Conservation (phyloP, 2,329 filamentous ascomycete species). For the Penicillium crustosum region DNA sequence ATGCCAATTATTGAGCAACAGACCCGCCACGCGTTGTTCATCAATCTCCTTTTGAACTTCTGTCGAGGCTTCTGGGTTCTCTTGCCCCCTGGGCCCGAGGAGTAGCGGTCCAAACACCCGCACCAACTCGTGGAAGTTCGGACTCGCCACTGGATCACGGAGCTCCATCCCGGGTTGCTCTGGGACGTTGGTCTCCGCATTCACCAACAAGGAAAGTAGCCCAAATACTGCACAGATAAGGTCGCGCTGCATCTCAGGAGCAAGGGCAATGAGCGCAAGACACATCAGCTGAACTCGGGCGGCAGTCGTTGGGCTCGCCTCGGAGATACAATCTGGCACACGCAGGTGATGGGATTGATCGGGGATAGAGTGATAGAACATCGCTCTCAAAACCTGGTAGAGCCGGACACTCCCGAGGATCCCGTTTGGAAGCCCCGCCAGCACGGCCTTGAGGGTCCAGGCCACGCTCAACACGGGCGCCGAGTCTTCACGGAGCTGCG, state of each 20-base stretch:
- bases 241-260: slow-evolving; percentile 40
- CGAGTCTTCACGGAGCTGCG: slow-evolving; percentile 21
- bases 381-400: slow-evolving; percentile 32
- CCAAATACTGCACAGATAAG: slow-evolving; percentile 45
- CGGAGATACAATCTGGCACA: slow-evolving; percentile 23
- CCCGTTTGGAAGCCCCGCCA: slow-evolving; percentile 41
- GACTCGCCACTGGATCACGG: slow-evolving; percentile 21
- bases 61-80: slow-evolving; percentile 10
- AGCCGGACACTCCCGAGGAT: slow-evolving; percentile 40
- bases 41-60: slow-evolving; percentile 28
- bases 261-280: slow-evolving; percentile 39
- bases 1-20: slow-evolving; percentile 40
- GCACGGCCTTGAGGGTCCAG: slow-evolving; percentile 36
- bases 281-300: slow-evolving; percentile 36
- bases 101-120: slow-evolving; percentile 37
- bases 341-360: slow-evolving; percentile 11
- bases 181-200: slow-evolving; percentile 20
- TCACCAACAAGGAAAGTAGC: slow-evolving; percentile 33
- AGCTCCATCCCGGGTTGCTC: slow-evolving; percentile 19
- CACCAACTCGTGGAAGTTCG: slow-evolving; percentile 32
- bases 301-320: slow-evolving; percentile 21
- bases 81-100: slow-evolving; percentile 16
- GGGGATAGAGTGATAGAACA: slow-evolving; percentile 28
- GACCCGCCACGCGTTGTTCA: slow-evolving; percentile 30
- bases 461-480: slow-evolving; percentile 35